Conservation (phyloP, 2,329 filamentous ascomycete species). For the Aspergillus phoenicis region DNA sequence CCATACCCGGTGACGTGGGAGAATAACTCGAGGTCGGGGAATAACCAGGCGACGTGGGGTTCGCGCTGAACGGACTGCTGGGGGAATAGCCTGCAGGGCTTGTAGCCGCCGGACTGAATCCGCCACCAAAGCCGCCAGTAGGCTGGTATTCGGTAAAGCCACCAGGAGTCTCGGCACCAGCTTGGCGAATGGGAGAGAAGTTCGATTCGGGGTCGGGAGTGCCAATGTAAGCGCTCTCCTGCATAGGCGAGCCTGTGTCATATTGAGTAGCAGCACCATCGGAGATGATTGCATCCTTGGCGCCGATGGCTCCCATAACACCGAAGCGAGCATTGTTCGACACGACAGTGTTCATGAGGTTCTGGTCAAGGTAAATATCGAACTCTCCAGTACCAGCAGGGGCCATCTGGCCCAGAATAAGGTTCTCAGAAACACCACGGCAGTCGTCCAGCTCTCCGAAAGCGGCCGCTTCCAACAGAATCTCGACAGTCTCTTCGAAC, state of each 20-base stretch:
- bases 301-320: conserved; percentile 75
- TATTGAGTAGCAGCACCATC: conserved; percentile 93
- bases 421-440: conserved; percentile 96
- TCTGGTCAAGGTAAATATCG: conserved; percentile 87
- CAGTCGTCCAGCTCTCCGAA: conserved; percentile 97
- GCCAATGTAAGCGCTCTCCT: conserved; percentile 62
- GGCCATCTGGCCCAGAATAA: conserved; percentile 96
- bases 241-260: conserved; percentile 68
- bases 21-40: conserved; percentile 68
- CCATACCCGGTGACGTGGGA: conserved; percentile 71
- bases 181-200: conserved; percentile 75
- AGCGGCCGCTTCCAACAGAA: conserved; percentile 91
- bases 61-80: conserved; percentile 75
- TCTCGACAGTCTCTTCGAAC: conserved; percentile 98
- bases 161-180: conserved; percentile 62
- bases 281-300: conserved; percentile 70
- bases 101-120: conserved; percentile 67
- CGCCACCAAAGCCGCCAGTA: conserved; percentile 62
- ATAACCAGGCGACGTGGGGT: conserved; percentile 69
- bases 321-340: conserved; percentile 87
- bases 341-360: conserved; percentile 93
- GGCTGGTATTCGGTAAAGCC: conserved; percentile 68
- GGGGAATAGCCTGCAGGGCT: conserved; percentile 67
- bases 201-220: conserved; percentile 64
- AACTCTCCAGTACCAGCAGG: conserved; percentile 97